These are phyloP conservation scores for Cyclotella cryptica DNA, from an alignment of 108 stramenopile genomes.

Conservation along the genomic window DNA sequence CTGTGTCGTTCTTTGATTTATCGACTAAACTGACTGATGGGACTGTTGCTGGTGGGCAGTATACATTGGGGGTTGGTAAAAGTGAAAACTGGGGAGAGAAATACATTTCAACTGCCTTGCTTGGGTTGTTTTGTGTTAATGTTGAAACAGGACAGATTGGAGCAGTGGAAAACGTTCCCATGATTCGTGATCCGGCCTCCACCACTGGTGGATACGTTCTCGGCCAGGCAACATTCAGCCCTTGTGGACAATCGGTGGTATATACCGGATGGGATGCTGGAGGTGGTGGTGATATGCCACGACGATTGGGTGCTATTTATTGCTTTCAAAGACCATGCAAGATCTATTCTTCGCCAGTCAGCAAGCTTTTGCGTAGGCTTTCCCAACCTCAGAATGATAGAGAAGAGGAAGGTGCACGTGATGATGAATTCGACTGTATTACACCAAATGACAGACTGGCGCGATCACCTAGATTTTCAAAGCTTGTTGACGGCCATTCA, in stretches of 20 bases:
- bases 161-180: slow-evolving; percentile 63
- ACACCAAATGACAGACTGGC: slow-evolving; percentile 61
- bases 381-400: slow-evolving; percentile 13
- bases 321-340: slow-evolving; percentile 75
- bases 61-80: slow-evolving; percentile 75
- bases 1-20: slow-evolving; percentile 54
- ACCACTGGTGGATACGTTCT: slow-evolving; percentile 55
- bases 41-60: slow-evolving; percentile 56
- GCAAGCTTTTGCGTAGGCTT: slow-evolving; percentile 48
- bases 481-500: slow-evolving; percentile 12
- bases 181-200: slow-evolving; percentile 4
- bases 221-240: slow-evolving; percentile 69
- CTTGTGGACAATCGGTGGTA: slow-evolving; percentile 60
- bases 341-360: slow-evolving; percentile 67
- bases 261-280: slow-evolving; percentile 87
- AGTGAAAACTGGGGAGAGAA: slow-evolving; percentile 83
- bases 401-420: slow-evolving; percentile 9
- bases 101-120: slow-evolving; percentile 56
- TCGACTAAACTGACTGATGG: slow-evolving; percentile 10
- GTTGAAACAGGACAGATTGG: slow-evolving; percentile 65
- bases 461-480: slow-evolving; percentile 72
- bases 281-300: slow-evolving; percentile 61
- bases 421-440: slow-evolving; percentile 48
- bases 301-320: slow-evolving; percentile 77
- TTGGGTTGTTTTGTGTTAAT: slow-evolving; percentile 71